Conservation (phyloP, 2,329 filamentous ascomycete genomes). For the Teratosphaeriaceae sp. region DNA sequence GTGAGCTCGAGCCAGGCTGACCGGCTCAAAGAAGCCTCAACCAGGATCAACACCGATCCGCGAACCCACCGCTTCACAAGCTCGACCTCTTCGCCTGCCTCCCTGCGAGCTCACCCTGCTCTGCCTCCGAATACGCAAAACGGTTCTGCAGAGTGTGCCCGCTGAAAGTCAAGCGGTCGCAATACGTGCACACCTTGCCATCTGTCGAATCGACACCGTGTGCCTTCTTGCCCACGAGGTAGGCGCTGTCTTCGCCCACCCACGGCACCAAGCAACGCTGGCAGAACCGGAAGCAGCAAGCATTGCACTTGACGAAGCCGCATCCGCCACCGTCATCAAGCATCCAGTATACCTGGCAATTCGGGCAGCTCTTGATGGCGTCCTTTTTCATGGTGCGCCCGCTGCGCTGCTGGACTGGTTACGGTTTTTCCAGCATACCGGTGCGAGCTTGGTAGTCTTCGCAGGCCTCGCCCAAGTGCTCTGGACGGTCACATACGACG, state of each 20-base stretch:
- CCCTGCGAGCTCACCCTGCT: neutral
- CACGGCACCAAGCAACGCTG: conserved; percentile 1
- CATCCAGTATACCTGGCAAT: neutral
- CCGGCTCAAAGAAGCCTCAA: too few species aligned
- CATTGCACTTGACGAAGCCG: neutral
- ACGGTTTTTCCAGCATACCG: neutral
- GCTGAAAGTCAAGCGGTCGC: neutral
- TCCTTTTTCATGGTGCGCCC: neutral
- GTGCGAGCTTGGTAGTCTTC: conserved; percentile 6
- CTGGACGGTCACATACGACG: conserved; percentile 12
- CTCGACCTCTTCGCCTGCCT: too few species aligned
- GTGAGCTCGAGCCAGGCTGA: too few species aligned
- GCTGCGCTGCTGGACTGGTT: neutral
- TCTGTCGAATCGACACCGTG: neutral
- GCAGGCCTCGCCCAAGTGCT: conserved; percentile 19
- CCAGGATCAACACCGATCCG: too few species aligned
- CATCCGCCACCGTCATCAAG: neutral
- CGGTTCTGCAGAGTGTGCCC: neutral
- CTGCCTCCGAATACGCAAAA: neutral
- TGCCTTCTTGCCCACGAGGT: neutral
- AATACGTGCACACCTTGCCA: neutral
- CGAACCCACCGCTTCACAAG: too few species aligned
- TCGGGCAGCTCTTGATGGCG: neutral
- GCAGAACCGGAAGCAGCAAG: neutral
- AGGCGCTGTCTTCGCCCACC: neutral